These are phyloP conservation scores for Skeletonema potamos DNA, from an alignment of 108 stramenopile genomes.

Conservation along the genomic window DNA sequence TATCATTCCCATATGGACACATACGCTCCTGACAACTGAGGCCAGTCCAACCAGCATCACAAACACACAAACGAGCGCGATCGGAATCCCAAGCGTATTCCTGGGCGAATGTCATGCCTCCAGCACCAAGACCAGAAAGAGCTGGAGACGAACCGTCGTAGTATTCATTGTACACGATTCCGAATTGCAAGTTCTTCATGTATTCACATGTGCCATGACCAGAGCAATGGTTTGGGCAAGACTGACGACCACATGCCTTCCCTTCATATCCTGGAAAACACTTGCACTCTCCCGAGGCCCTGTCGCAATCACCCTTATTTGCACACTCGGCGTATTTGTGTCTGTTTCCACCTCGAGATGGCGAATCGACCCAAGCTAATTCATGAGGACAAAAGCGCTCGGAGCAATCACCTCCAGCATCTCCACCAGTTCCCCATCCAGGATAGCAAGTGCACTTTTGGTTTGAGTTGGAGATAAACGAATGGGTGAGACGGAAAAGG, in stretches of 20 bases:
- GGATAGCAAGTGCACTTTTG: constrained; percentile 71
- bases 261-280: constrained; percentile 67
- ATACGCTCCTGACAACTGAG: constrained; percentile 65
- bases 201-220: constrained; percentile 66
- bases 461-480: not conserved
- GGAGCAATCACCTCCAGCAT: constrained; percentile 76
- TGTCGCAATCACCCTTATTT: constrained; percentile 65
- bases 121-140: constrained; percentile 50
- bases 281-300: constrained; percentile 53
- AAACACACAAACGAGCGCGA: constrained; percentile 65
- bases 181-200: constrained; percentile 54
- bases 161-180: constrained; percentile 52
- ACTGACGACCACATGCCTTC: constrained; percentile 49
- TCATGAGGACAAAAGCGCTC: constrained; percentile 60
- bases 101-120: constrained; percentile 29
- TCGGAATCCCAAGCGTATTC: constrained; percentile 64
- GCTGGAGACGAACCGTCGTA: constrained; percentile 44
- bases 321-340: constrained; percentile 81
- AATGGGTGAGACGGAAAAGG: not conserved
- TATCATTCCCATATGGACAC: constrained; percentile 76
- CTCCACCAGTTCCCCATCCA: constrained; percentile 63
- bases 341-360: constrained; percentile 21
- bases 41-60: constrained; percentile 71
- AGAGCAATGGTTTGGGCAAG: constrained; percentile 64
- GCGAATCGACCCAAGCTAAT: constrained; percentile 49